Base-by-base conservation (phyloP, 202 grass and related monocot species). In the Eragrostis tef region DNA sequence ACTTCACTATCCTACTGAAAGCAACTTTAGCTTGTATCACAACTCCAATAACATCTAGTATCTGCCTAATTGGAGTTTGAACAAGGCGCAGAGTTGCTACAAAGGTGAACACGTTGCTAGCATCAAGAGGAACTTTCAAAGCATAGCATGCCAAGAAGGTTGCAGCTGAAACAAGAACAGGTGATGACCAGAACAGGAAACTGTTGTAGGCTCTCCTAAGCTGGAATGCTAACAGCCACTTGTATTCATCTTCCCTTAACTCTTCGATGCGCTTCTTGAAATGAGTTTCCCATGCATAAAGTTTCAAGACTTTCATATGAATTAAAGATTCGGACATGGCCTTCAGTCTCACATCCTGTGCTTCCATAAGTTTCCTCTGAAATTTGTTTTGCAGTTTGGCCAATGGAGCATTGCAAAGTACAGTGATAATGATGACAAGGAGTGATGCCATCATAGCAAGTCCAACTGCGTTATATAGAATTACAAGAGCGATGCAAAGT, bases 261-360 rank as follows among this genome's bases (percentile, higher is more conserved):
- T 74, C 82, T 83, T 98, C 90, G 11, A 98, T 93, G 54, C 77
- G 77, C 52, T 94, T 98, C 83, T 70, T 90, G 78, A 98, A 98
- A 86, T 94, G 95, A 60, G 69, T 74, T 81, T 98, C 95, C 95
- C 95, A 98, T 52, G 95, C 90, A 83, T 98, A 94, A 50, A 98
- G 88, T 50, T 94, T 98, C 77, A 98, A 63, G 11, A 94, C 89
- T 53, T 91, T 98, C 88, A 98, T 93, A 59, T 93, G 90, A 64
- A 90, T 81, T 79, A 94, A 91, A 10, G 90, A 94, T 73, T 98
- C 95, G 0, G 92, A 78, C 83, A 98, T 87, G 34, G 92, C 90
- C 74, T 98, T 98, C 67, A 98, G 61, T 65, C 95, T 94, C 62
- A 70, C 49, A 75, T 94, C 95, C 81, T 98, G 92, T 60, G 95